Evolutionary conservation across 2,329 filamentous ascomycete genomes (phyloP), one percentile per base, ranked within the genome.

Genomic region (Intubia oerlemansii): DNA sequence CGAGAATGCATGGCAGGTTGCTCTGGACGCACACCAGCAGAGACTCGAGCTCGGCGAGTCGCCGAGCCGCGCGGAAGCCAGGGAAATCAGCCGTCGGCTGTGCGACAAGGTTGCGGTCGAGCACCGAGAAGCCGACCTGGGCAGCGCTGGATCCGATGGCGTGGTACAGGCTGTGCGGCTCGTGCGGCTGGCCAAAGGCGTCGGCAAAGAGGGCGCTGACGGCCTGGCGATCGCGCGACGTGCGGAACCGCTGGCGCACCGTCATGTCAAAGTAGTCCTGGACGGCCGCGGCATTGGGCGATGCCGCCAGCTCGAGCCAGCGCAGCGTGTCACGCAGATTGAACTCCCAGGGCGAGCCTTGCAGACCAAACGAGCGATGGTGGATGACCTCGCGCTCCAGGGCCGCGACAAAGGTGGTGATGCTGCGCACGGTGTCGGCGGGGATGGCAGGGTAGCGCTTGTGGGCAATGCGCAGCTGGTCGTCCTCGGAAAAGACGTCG

Each of bases 291-390:
- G 28, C 18, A 10, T 25, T 8, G 14, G 32, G 24, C 5, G 26
- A 24, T 7, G 24, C 28, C 18, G 78, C 55, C 10, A 95, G 52
- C 38, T 77, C 66, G 27, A 93, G 54, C 85, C 85, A 95, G 35
- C 85, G 66, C 31, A 88, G 66, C 4, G 81, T 79, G 47, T 95
- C 85, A 47, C 82, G 74, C 37, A 98, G 54, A 42, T 92, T 98
- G 46, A 92, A 88, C 44, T 93, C 88, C 88, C 82, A 98, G 2
- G 90, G 88, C 6, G 75, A 78, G 10, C 69, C 69, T 38, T 69
- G 63, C 1, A 57, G 53, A 3, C 67, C 69, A 39, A 74, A 73
- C 1, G 54, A 49, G 35, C 57, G 61, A 29, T 61, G 53, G 17
- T 62, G 56, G 5, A 70, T 58, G 16, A 90, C 67, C 20, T 76